Evolutionary conservation across 441 rosid genomes (phyloP).

Genomic region (Hura crepitans): DNA sequence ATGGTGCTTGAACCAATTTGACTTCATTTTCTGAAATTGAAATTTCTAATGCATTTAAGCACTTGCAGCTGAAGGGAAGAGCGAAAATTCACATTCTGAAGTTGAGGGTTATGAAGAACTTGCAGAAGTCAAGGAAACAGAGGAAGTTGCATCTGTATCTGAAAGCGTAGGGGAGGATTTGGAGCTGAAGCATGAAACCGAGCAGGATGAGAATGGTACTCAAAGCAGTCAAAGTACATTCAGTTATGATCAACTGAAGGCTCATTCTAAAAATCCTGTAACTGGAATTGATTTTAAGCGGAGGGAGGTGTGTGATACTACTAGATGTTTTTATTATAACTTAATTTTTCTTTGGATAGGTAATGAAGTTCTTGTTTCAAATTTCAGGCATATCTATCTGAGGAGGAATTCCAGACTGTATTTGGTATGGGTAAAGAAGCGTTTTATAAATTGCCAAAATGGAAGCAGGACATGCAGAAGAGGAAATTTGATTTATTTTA

Average conservation of each 20-base stretch:
- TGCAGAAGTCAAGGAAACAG: slow-evolving; percentile 50
- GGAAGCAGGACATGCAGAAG: slow-evolving; percentile 98
- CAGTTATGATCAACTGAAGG: slow-evolving; percentile 81
- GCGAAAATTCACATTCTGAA: slow-evolving; percentile 34
- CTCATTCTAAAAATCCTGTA: slow-evolving; percentile 75
- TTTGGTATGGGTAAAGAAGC: slow-evolving; percentile 64
- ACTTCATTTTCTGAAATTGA: slow-evolving; percentile 6
- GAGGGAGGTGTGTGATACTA: slow-evolving; percentile 69
- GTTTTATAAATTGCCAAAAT: slow-evolving; percentile 67
- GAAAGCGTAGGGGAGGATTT: slow-evolving; percentile 45
- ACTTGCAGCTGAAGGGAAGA: slow-evolving; percentile 42
- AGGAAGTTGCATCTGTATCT: slow-evolving; percentile 37
- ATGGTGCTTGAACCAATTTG: slow-evolving; percentile 14
- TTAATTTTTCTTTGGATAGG: neutral
- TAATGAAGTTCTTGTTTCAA: slow-evolving; percentile 12
- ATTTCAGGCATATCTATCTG: slow-evolving; percentile 80
- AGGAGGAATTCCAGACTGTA: slow-evolving; percentile 69
- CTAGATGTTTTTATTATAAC: neutral
- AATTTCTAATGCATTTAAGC: slow-evolving; percentile 18
- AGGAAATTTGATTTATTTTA: slow-evolving; percentile 87
- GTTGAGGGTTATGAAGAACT: slow-evolving; percentile 37
- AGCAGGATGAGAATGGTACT: slow-evolving; percentile 39
- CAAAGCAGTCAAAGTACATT: slow-evolving; percentile 44
- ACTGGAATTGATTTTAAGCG: slow-evolving; percentile 60
- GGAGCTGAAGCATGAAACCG: slow-evolving; percentile 34